phyloP scores from a whole-genome alignment of 495 filamentous ascomycete species.

The Penicillium egyptiacum region DNA sequence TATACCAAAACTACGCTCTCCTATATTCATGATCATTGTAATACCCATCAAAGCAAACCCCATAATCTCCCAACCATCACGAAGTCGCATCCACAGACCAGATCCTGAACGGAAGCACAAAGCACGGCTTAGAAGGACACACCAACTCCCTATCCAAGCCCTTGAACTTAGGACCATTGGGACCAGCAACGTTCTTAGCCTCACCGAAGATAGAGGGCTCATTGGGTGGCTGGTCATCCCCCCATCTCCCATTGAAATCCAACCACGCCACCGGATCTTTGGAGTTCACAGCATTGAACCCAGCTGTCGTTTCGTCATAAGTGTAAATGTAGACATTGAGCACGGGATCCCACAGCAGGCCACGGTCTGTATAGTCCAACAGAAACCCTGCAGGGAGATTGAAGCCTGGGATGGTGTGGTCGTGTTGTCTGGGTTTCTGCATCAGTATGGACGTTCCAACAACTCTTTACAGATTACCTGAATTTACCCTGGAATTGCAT shows the following conservation, averaged over 20 bases:
- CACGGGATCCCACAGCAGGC: conserved; percentile 55
- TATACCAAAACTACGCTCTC: not conserved
- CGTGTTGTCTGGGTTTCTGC: conserved; percentile 46
- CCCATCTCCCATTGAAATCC: conserved; percentile 56
- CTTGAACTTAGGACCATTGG: conserved; percentile 58
- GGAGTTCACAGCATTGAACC: conserved; percentile 44
- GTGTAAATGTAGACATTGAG: conserved; percentile 52
- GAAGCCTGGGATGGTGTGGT: conserved; percentile 65
- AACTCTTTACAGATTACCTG: not conserved
- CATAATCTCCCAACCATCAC: not conserved
- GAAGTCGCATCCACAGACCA: conserved; percentile 20
- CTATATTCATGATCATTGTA: not conserved
- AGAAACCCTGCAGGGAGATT: conserved; percentile 58
- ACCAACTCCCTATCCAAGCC: conserved; percentile 45
- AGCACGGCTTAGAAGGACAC: conserved; percentile 42
- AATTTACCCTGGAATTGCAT: conserved; percentile 50
- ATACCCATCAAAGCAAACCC: not conserved
- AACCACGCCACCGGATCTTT: conserved; percentile 51
- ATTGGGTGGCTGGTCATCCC: conserved; percentile 55
- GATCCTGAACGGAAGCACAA: conserved; percentile 34
- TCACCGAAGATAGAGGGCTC: conserved; percentile 53
- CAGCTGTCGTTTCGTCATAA: conserved; percentile 39
- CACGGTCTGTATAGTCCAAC: conserved; percentile 61
- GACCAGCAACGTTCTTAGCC: conserved; percentile 50
- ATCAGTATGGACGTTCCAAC: not conserved